Evolutionary conservation across 148 eudicot species (phyloP), one percentile per base, ranked within the genome.

Genomic region (Silene latifolia): DNA sequence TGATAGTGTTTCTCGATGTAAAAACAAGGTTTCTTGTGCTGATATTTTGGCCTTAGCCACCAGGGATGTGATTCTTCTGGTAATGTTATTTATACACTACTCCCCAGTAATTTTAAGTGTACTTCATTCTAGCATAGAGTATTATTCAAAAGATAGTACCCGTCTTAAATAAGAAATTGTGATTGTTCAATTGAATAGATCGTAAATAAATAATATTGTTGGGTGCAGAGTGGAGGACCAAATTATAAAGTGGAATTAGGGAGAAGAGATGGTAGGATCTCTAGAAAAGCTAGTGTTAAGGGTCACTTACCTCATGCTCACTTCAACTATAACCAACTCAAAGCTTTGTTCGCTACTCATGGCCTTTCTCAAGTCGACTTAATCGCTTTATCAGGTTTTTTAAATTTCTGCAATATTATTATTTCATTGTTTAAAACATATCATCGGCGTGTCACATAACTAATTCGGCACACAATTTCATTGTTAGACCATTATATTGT

Each of bases 11-110:
- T 81, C 91, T 24, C 76, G 46, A 11, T 92, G 95, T 76, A 77
- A 77, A 68, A 81, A 89, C 83, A 84, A 78, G 79, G 95, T 92
- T 72, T 92, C 95, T 3, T 92, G 97, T 67, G 97, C 97, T 10
- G 97, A 92, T 76, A 85, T 92, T 24, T 77, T 92, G 72, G 95
- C 95, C 75, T 82, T 92, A 86, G 97, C 97, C 47, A 82, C 95
- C 1, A 82, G 97, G 35, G 97, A 90, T 59, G 95, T 88, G 67
- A 75, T 89, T 20, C 72, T 74, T 15, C 79, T 92, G 91, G 97
- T 27, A 27, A 27, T 27, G 29, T 27, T 27, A 27, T n/a, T n/a
- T n/a, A n/a, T n/a, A n/a, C n/a, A n/a, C n/a, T n/a, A n/a, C n/a
- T n/a, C n/a, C n/a, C n/a, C n/a, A n/a, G n/a, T n/a, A n/a, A n/a